Evolutionary conservation across 176 grass and related monocot genomes (phyloP).

Genomic region (Alopecurus myosuroides): DNA sequence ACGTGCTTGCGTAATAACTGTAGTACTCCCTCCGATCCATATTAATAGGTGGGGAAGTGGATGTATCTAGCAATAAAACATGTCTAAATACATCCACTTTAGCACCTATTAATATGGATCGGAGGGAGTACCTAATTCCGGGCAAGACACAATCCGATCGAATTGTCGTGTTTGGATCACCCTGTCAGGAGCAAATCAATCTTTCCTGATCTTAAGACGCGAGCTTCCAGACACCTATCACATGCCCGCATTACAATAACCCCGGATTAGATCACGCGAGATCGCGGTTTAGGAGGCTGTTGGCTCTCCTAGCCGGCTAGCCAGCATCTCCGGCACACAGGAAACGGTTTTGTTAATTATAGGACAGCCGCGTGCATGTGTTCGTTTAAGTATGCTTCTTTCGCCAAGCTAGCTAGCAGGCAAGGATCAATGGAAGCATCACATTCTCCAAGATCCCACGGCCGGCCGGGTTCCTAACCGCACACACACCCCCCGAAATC

Average conservation of each 20-base stretch:
- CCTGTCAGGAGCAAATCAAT: background rate
- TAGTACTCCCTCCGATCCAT: no score
- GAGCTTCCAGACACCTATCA: conserved; percentile 14
- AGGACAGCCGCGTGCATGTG: background rate
- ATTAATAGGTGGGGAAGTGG: no score
- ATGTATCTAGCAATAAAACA: no score
- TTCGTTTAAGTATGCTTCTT: background rate
- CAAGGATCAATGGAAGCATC: conserved; percentile 18
- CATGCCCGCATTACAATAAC: conserved; percentile 19
- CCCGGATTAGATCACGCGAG: conserved; percentile 24
- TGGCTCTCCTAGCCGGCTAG: background rate
- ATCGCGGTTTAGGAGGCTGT: conserved; percentile 30
- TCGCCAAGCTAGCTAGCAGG: background rate
- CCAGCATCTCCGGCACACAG: background rate
- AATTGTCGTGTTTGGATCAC: conserved; percentile 25
- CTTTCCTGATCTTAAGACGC: background rate
- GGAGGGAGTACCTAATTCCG: conserved; percentile 1
- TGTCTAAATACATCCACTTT: no score
- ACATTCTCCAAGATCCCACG: conserved; percentile 55
- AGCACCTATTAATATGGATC: no score
- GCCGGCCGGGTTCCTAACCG: background rate
- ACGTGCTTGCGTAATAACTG: background rate
- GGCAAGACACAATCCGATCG: conserved; percentile 8
- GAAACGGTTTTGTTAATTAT: conserved; percentile 12
- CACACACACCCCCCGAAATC: background rate